Base-by-base conservation (phyloP, 2,329 filamentous ascomycete species). In the Xylariaceae sp. region DNA sequence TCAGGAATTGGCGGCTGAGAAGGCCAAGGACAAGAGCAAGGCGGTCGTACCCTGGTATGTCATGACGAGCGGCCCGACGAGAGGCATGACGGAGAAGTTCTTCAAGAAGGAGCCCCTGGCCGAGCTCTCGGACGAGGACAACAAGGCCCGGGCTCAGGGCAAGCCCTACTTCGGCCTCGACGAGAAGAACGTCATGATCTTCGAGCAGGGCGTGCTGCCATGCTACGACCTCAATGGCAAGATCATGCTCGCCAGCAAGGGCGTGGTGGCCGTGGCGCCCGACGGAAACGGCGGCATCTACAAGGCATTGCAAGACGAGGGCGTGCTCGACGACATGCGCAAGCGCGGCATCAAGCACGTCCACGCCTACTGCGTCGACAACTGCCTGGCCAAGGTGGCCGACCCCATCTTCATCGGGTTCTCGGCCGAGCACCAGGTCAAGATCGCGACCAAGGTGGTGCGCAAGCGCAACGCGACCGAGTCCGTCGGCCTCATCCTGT, bases 401-500 rank as follows among this genome's bases (percentile, higher is more conserved):
- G 92, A 98, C 59, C 92, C 92, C 11, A 77, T 88, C 53, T 97
- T 98, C 69, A 83, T 97, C 55, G 92, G 92, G 53, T 97, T 97
- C 67, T 78, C 88, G 4, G 88, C 90, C 29, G 78, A 82, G 36
- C 86, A 90, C 63, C 70, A 88, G 44, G 90, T 96, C 53, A 88
- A 95, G 67, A 94, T 98, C 57, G 90, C 90, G 21, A 98, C 92
- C 53, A 98, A 98, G 74, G 92, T 96, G n/a, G 92, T 98, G 45
- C 87, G 92, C 54, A 98, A 98, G 79, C 88, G 92, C 56, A 85
- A 90, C 60, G 90, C 92, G 37, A 94, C 88, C 59, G 92, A 98
- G 70, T 88, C 88, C 1, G 92, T 98, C 26, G 92, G 92, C 31
- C 74, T 98, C 46, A 97, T 98, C 57, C 69, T 98, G 41, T 81